A percentile compares a stretch with the other conserved stretches of the same genome.
Conservation (phyloP, 192 early-diverging fungal species). For the Linnemannia hyalina region DNA sequence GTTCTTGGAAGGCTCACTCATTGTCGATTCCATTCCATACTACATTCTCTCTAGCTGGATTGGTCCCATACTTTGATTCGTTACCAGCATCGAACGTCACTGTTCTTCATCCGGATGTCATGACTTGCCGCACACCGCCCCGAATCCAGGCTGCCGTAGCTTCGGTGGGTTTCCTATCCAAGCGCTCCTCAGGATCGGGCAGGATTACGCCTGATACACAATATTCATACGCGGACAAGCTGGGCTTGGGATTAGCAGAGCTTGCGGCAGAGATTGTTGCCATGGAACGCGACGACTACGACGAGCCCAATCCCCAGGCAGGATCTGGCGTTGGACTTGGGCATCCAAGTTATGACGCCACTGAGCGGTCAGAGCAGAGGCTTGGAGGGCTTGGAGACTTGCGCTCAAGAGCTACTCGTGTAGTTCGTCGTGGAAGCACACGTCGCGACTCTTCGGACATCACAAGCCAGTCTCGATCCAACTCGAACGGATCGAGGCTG, state of each 20-base stretch:
- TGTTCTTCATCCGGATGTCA: slow-evolving; percentile 39
- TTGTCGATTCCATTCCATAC: neutral
- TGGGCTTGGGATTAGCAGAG: slow-evolving; percentile 36
- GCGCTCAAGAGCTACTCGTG: slow-evolving; percentile 43
- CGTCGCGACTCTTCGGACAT: slow-evolving; percentile 49
- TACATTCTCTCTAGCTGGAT: slow-evolving; percentile 16
- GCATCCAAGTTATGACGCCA: neutral
- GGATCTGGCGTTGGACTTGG: slow-evolving; percentile 4
- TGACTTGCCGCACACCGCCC: slow-evolving; percentile 48
- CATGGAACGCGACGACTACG: slow-evolving; percentile 30
- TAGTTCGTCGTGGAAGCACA: slow-evolving; percentile 48
- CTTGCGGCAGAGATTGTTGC: slow-evolving; percentile 48
- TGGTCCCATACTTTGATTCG: slow-evolving; percentile 43
- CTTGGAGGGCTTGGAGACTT: slow-evolving; percentile 48
- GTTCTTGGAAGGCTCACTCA: neutral
- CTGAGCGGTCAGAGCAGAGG: slow-evolving; percentile 23
- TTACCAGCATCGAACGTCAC: slow-evolving; percentile 39
- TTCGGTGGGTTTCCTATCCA: slow-evolving; percentile 40
- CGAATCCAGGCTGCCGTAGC: slow-evolving; percentile 31
- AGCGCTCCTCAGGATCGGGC: neutral
- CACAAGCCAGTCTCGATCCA: neutral
- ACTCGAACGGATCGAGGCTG: slow-evolving; percentile 23
- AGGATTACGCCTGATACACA: slow-evolving; percentile 6
- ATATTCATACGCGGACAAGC: slow-evolving; percentile 53
- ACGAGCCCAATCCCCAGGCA: slow-evolving; percentile 10